Percentiles rank a stretch among this genome's conserved stretches.
Evolutionary conservation across 169 alveolate species (phyloP).

Genomic region (Eimeria sp.): DNA sequence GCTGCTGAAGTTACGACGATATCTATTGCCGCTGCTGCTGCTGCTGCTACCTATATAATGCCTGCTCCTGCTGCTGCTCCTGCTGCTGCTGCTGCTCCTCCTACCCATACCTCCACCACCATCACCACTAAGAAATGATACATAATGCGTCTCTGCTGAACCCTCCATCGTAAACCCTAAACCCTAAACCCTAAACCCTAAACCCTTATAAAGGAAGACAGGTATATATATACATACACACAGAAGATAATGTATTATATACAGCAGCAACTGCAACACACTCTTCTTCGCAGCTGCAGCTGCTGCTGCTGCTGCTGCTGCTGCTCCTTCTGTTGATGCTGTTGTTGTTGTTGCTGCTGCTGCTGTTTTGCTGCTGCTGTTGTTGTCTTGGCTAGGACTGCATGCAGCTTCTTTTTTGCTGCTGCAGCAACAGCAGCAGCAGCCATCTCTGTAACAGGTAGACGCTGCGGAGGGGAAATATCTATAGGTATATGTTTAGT

Average conservation of each 20-base stretch:
- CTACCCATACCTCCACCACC: neutral
- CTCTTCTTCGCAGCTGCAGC: constrained; percentile 56
- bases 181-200: constrained; percentile 42
- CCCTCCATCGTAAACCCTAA: constrained; percentile 5
- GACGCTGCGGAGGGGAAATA: too few species aligned
- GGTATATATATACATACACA: neutral
- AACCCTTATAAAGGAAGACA: neutral
- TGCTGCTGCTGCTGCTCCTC: neutral
- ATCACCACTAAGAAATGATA: constrained; percentile 70
- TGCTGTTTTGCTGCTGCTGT: constrained; percentile 50
- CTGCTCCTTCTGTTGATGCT: constrained; percentile 55
- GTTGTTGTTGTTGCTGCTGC: constrained; percentile 60
- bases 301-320: constrained; percentile 78
- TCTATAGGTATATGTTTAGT: neutral
- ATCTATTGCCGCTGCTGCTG: too few species aligned
- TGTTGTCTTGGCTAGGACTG: neutral
- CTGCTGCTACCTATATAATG: too few species aligned
- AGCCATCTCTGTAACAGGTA: constrained; percentile 20
- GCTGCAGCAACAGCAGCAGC: constrained; percentile 56
- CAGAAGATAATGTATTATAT: neutral
- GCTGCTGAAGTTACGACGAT: too few species aligned
- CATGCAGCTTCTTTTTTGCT: constrained; percentile 35
- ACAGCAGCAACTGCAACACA: constrained; percentile 54
- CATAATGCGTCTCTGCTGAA: constrained; percentile 63
- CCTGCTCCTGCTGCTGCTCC: neutral